A percentile compares a stretch with the other conserved stretches of the same genome.
These are phyloP conservation scores for Xylaria bambusicola DNA, from an alignment of 495 filamentous ascomycete species.

Conservation along the genomic window DNA sequence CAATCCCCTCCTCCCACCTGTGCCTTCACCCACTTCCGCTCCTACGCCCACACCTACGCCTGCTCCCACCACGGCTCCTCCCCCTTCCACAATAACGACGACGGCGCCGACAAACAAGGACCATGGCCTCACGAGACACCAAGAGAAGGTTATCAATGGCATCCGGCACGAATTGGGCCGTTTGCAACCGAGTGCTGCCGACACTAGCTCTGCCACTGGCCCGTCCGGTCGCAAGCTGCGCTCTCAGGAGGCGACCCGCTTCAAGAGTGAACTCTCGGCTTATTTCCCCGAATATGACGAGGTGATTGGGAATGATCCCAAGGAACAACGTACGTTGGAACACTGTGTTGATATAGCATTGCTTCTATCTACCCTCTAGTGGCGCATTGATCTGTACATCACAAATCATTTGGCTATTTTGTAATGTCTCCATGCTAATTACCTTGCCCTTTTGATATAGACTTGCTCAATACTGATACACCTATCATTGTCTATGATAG, in stretches of 20 bases:
- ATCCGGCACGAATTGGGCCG: slow-evolving; percentile 54
- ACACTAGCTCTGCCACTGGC: slow-evolving; percentile 48
- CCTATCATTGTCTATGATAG: slow-evolving; percentile 58
- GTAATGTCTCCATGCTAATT: slow-evolving; percentile 42
- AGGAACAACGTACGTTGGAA: slow-evolving; percentile 66
- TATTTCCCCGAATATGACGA: slow-evolving; percentile 94
- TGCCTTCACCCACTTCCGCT: too few species aligned
- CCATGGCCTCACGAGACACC: slow-evolving; percentile 42
- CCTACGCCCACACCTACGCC: slow-evolving; percentile 2
- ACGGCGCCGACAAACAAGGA: slow-evolving; percentile 29
- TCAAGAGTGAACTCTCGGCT: slow-evolving; percentile 82
- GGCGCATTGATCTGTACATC: slow-evolving; percentile 13
- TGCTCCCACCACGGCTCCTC: slow-evolving; percentile 17
- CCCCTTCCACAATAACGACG: slow-evolving; percentile 5
- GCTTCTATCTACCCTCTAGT: slow-evolving; percentile 15
- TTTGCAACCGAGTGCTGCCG: slow-evolving; percentile 44
- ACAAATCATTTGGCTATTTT: slow-evolving; percentile 20
- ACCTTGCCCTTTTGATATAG: slow-evolving; percentile 34
- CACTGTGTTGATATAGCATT: slow-evolving; percentile 12
- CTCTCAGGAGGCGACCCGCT: slow-evolving; percentile 58
- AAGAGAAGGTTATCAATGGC: slow-evolving; percentile 53
- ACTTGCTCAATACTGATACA: slow-evolving; percentile 61
- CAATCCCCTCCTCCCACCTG: slow-evolving; percentile 25
- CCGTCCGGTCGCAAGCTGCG: slow-evolving; percentile 55
- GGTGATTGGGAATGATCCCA: slow-evolving; percentile 76